phyloP scores from a whole-genome alignment of 495 filamentous ascomycete genomes.

The Penicillium cosmopolitanum region DNA sequence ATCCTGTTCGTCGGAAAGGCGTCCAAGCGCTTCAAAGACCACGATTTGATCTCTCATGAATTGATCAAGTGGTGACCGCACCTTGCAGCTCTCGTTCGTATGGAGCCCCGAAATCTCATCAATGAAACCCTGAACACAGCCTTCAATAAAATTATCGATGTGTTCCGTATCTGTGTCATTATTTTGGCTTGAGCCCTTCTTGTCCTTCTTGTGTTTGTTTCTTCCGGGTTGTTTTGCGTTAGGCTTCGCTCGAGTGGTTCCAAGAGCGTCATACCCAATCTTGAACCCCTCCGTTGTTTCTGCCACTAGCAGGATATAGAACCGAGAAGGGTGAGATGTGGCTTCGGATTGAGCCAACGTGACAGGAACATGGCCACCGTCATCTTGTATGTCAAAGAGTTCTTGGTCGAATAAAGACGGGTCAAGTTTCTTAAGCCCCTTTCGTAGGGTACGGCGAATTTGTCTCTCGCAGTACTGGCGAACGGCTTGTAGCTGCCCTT shows the following conservation, averaged over 20 bases:
- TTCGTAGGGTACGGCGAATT: conserved; percentile 15
- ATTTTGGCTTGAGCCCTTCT: conserved; percentile 10
- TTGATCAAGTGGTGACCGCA: conserved; percentile 60
- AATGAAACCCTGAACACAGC: conserved; percentile 61
- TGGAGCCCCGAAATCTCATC: conserved; percentile 51
- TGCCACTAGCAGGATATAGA: conserved; percentile 76
- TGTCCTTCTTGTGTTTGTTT: conserved; percentile 8
- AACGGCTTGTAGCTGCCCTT: conserved; percentile 11
- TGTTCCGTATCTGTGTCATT: conserved; percentile 4
- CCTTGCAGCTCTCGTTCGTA: background rate
- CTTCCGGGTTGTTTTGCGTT: conserved; percentile 18
- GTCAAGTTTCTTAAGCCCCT: conserved; percentile 11
- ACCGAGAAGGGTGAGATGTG: conserved; percentile 59
- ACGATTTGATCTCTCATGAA: conserved; percentile 80
- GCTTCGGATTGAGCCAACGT: conserved; percentile 56
- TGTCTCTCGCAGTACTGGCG: conserved; percentile 18
- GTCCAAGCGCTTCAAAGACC: conserved; percentile 74
- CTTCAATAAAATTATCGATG: conserved; percentile 38
- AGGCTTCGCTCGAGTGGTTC: conserved; percentile 36
- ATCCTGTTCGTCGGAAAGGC: conserved; percentile 25
- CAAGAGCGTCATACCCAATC: conserved; percentile 68
- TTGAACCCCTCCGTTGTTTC: conserved; percentile 62
- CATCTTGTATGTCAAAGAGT: background rate
- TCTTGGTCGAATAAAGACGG: conserved; percentile 16
- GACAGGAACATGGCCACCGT: conserved; percentile 39